phyloP scores from a whole-genome alignment of 768 basidiomycete genomes.

The Auriscalpium microsporum region DNA sequence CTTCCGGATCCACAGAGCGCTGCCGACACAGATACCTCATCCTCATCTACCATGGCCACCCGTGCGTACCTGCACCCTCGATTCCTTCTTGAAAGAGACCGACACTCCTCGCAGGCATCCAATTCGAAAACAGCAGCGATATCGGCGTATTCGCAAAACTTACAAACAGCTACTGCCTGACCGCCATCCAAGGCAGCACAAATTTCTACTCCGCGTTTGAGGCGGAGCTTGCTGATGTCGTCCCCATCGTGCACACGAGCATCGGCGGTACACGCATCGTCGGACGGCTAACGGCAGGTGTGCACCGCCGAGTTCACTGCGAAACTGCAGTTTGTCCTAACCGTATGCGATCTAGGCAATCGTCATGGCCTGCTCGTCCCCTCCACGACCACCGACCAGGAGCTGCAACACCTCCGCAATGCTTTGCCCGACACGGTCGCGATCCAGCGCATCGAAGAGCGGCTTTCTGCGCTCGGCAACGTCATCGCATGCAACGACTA shows the following conservation, averaged over 20 bases:
- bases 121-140: conserved; percentile 92
- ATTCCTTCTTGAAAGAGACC: neutral
- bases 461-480: conserved; percentile 93
- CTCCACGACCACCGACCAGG: conserved; percentile 92
- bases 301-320: conserved; percentile 9
- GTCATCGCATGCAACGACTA: conserved; percentile 99
- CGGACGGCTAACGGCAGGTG: conserved; percentile 87
- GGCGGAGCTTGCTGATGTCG: conserved; percentile 83
- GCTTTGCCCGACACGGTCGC: conserved; percentile 88
- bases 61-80: conserved; percentile 34
- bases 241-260: conserved; percentile 93
- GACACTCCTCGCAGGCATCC: conserved; percentile 48
- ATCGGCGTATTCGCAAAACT: conserved; percentile 96
- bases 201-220: conserved; percentile 99
- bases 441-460: conserved; percentile 94
- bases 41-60: conserved; percentile 45
- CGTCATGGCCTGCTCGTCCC: conserved; percentile 96
- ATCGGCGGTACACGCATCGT: conserved; percentile 93
- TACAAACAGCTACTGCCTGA: conserved; percentile 96
- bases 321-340: neutral
- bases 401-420: conserved; percentile 95
- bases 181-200: conserved; percentile 86
- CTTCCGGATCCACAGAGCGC: too few relatives aligned
- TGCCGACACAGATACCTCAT: neutral
- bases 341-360: conserved; percentile 52